A percentile compares a stretch with the other conserved stretches of the same genome.
phyloP scores from a whole-genome alignment of 164 flowering plant genomes.

The Akebia trifoliata region DNA sequence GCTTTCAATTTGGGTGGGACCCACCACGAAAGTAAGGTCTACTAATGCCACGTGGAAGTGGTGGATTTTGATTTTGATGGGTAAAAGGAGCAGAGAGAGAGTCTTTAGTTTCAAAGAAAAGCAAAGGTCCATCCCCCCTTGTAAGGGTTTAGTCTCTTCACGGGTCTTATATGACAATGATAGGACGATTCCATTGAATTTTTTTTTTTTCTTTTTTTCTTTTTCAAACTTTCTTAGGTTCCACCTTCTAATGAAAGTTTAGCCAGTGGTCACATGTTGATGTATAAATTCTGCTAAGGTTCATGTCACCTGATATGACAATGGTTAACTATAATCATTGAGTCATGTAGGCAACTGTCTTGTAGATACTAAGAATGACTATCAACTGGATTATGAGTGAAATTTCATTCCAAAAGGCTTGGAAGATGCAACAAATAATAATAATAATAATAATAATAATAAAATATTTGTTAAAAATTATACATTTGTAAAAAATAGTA shows the following conservation, averaged over 20 bases:
- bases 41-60: slow-evolving; percentile 4
- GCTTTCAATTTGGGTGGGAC: no score
- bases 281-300: not conserved
- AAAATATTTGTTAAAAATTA: no score
- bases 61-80: not conserved
- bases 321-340: slow-evolving; percentile 1
- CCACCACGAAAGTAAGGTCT: no score
- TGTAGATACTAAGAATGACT: no score
- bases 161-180: slow-evolving; percentile 9
- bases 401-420: no score
- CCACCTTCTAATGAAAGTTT: not conserved
- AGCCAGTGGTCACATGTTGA: not conserved
- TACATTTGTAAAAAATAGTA: no score
- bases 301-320: not conserved
- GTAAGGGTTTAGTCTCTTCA: slow-evolving; percentile 12
- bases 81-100: not conserved
- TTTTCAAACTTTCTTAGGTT: not conserved
- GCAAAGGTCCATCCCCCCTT: no score
- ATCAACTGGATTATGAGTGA: no score
- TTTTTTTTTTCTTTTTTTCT: not conserved
- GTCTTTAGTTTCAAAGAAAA: not conserved
- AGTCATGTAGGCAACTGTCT: not conserved
- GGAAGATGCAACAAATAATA: no score
- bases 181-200: not conserved
- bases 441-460: no score